phyloP scores from a whole-genome alignment of 2,329 filamentous ascomycete genomes.

The Colletotrichum sp. region DNA sequence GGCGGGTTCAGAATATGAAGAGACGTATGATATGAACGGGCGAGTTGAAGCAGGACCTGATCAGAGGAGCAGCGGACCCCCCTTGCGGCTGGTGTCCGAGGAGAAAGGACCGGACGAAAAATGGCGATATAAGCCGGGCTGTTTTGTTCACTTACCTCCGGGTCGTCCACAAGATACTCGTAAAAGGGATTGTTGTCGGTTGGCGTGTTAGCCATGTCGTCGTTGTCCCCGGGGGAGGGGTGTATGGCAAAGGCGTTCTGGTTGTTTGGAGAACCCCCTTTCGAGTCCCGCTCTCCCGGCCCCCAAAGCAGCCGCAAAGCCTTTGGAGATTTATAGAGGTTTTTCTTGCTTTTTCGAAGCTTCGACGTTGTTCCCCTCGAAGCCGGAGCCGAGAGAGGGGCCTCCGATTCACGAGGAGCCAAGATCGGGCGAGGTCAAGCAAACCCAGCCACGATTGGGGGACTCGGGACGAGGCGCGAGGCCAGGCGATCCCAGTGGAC shows the following conservation, averaged over 20 bases:
- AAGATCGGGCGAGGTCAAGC: constrained; percentile 7
- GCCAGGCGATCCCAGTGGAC: background rate
- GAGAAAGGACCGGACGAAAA: background rate
- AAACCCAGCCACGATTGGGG: constrained; percentile 1
- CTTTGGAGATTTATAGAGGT: constrained; percentile 10
- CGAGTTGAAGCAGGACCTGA: background rate
- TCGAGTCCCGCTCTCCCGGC: background rate
- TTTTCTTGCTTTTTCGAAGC: background rate
- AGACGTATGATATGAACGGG: background rate
- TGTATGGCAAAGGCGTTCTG: background rate
- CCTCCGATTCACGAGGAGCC: background rate
- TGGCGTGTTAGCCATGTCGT: constrained; percentile 10
- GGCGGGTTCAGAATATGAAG: background rate
- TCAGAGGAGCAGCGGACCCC: background rate
- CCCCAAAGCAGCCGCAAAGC: background rate
- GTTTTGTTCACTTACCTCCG: constrained; percentile 10
- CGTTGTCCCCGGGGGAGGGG: background rate
- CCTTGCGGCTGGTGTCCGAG: background rate
- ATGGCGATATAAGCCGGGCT: background rate
- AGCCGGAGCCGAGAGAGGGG: background rate
- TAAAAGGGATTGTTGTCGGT: constrained; percentile 2
- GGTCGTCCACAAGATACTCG: constrained; percentile 14
- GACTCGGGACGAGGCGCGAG: background rate
- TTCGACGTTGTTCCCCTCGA: constrained; percentile 1
- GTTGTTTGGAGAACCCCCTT: constrained; percentile 1